These are phyloP conservation scores for Chlamydomonas reinhardtii DNA, from an alignment of 163 green algal genomes.

Conservation along the genomic window DNA sequence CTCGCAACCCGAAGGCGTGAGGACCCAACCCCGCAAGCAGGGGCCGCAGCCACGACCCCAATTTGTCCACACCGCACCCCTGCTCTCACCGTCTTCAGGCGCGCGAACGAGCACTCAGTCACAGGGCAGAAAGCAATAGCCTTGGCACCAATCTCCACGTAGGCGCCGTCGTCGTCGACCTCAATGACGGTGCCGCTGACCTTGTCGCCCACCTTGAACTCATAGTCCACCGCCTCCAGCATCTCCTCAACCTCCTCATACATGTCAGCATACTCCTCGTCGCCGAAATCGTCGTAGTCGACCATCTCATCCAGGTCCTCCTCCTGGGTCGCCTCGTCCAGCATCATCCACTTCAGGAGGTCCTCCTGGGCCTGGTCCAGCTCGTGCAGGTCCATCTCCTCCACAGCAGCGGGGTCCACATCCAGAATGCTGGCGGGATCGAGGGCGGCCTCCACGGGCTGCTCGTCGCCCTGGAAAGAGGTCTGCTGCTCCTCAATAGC, in stretches of 20 bases:
- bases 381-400: constrained; percentile 60
- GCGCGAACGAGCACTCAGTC: constrained; percentile 84
- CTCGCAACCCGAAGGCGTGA: too few species aligned
- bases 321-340: constrained; percentile 68
- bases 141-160: constrained; percentile 96
- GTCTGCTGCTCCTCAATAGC: constrained; percentile 55
- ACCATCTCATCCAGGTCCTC: constrained; percentile 76
- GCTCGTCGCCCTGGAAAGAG: constrained; percentile 45
- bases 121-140: constrained; percentile 86
- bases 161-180: constrained; percentile 89
- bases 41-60: too few species aligned
- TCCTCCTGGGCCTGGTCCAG: constrained; percentile 70
- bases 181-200: constrained; percentile 86
- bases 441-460: constrained; percentile 1
- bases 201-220: constrained; percentile 76
- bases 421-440: constrained; percentile 10
- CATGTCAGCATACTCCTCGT: constrained; percentile 65
- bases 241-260: constrained; percentile 79
- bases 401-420: constrained; percentile 25
- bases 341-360: constrained; percentile 74
- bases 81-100: constrained; percentile 74
- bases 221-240: constrained; percentile 58
- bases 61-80: too few species aligned
- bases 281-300: constrained; percentile 67
- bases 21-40: too few species aligned